Base-by-base conservation (phyloP, 2,329 filamentous ascomycete species). In the Neofusicoccum cordaticola region DNA sequence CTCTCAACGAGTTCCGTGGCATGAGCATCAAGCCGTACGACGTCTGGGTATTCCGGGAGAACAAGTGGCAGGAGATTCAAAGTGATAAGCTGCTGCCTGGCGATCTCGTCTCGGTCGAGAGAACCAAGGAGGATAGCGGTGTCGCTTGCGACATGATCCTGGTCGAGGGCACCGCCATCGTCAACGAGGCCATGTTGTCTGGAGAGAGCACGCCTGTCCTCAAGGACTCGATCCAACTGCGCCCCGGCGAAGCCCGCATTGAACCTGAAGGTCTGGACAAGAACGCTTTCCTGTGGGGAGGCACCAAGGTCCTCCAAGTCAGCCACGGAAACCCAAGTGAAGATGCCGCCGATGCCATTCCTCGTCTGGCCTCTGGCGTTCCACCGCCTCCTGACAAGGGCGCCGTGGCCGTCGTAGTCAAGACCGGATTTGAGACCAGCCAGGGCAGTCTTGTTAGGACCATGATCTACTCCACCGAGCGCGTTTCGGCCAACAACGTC, bases 11-110 rank as follows among this genome's bases (percentile, higher is more conserved):
- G 79, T 99, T 99, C 82, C 92, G 95, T 57, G 93, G 94, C 71
- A 99, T 99, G 96, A 96, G 92, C 84, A 97, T 99, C 81, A 97
- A 99, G 83, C 96, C 95, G 12, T 98, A 98, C 77, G 90, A 95
- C 67, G 88, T 98, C 70, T 96, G 90, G 85, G 95, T 94, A 8
- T 96, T 91, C 81, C 88, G 96, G 65, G 83, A 92, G 70, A 90
- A 90, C 73, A 92, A 91, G 75, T 99, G 95, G 95, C 85, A 86
- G 70, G 91, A 97, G 80, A 86, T 93, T 58, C 88, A 89, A 74
- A 98, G 93, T 75, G 94, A 99, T 79, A 90, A 92, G 75, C 87
- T 99, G 63, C 84, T 99, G 7, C 95, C 95, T 1, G 95, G 95
- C 41, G 95, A 99, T 73, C 84, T 99, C 51, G 93, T 94, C 56